Percentiles rank a stretch among this genome's conserved stretches.
Evolutionary conservation across 1,284 basidiomycete genomes (phyloP).

Genomic region (Austroboletus sp.): DNA sequence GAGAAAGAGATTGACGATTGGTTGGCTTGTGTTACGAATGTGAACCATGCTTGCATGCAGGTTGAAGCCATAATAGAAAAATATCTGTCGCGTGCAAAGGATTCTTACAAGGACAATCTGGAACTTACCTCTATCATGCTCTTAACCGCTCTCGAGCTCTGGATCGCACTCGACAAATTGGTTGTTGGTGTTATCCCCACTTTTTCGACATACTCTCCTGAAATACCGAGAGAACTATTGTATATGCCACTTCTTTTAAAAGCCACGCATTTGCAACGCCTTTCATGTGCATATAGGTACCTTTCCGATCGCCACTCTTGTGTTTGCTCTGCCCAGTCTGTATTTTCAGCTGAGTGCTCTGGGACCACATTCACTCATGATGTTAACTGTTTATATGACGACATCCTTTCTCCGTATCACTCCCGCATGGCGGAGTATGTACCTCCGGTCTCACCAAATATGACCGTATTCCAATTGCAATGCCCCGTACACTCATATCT

Average conservation of each 20-base stretch:
- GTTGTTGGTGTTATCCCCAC: conserved; percentile 32
- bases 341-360: neutral
- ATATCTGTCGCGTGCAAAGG: neutral
- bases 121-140: conserved; percentile 28
- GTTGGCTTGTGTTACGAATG: conserved; percentile 5
- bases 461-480: neutral
- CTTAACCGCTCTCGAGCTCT: conserved; percentile 39
- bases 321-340: neutral
- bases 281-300: conserved; percentile 28
- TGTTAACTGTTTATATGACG: neutral
- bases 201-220: conserved; percentile 41
- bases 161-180: conserved; percentile 41
- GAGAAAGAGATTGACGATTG: conserved; percentile 4
- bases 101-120: neutral
- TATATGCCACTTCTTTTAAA: neutral
- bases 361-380: neutral
- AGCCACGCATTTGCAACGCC: conserved; percentile 22
- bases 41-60: conserved; percentile 11
- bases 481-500: neutral
- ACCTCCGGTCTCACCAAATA: neutral
- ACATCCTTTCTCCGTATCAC: neutral
- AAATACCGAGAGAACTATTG: conserved; percentile 28
- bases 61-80: neutral
- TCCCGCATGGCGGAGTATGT: neutral
- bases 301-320: conserved; percentile 15